Percentiles rank a stretch among this genome's conserved stretches.
Evolutionary conservation across 2,329 filamentous ascomycete species (phyloP).

Genomic region (Sporothrix phasma): DNA sequence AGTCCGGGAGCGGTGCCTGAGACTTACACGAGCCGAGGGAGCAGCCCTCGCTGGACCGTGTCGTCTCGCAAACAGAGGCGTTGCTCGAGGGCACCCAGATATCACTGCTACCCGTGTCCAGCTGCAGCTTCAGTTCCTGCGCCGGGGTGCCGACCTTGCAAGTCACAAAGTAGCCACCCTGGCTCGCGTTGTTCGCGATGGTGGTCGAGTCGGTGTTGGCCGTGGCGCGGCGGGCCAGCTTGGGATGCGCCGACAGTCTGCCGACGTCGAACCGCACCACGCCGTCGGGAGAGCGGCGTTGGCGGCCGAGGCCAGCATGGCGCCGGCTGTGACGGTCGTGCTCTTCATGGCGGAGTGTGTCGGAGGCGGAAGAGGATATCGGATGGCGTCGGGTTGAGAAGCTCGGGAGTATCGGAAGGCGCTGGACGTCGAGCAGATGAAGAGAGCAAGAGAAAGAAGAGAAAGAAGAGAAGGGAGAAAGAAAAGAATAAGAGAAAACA

Average conservation of each 20-base stretch:
- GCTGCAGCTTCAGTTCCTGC: conserved; percentile 47
- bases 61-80: conserved; percentile 31
- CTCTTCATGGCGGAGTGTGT: conserved; percentile 25
- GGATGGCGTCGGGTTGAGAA: background rate
- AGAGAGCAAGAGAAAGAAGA: background rate
- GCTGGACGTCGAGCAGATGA: background rate
- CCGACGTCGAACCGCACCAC: conserved; percentile 41
- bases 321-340: conserved; percentile 18
- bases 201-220: conserved; percentile 30
- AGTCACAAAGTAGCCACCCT: conserved; percentile 47
- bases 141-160: conserved; percentile 47
- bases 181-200: conserved; percentile 34
- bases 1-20: no score
- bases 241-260: conserved; percentile 26
- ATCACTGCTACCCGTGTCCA: conserved; percentile 58
- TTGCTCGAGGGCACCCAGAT: conserved; percentile 44
- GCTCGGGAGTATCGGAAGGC: background rate
- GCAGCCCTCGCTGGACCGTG: conserved; percentile 19
- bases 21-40: conserved; percentile 22
- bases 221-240: conserved; percentile 30
- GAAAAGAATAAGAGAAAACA: background rate
- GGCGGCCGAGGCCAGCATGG: conserved; percentile 20
- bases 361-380: background rate
- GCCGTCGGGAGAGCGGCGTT: conserved; percentile 19
- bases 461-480: background rate